Percentiles rank a stretch among this genome's conserved stretches.
Evolutionary conservation across 176 grass and related monocot genomes (phyloP).

Genomic region (Secale cereale): DNA sequence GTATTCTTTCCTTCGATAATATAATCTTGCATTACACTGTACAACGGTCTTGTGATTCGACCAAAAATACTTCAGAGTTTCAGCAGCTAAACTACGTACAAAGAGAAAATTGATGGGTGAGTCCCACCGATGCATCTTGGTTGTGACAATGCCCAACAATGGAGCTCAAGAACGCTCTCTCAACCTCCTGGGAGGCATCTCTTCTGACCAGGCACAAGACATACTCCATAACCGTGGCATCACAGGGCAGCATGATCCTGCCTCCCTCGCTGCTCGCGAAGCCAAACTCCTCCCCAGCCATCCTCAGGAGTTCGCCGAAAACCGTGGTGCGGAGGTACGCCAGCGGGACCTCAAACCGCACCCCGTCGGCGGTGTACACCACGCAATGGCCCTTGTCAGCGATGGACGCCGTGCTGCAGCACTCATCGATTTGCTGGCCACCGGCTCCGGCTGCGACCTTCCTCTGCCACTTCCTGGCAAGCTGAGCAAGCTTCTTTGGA

Average conservation of each 20-base stretch:
- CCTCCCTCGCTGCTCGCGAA: neutral
- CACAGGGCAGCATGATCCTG: slow-evolving; percentile 52
- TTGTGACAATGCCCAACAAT: slow-evolving; percentile 17
- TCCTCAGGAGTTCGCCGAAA: slow-evolving; percentile 27
- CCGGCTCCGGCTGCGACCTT: neutral
- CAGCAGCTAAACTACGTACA: neutral
- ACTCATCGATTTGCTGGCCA: neutral
- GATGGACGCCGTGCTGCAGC: neutral
- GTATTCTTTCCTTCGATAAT: too few relatives aligned
- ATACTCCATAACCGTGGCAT: slow-evolving; percentile 46
- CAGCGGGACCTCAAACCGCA: slow-evolving; percentile 32
- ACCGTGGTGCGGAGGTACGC: slow-evolving; percentile 4
- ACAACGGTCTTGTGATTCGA: neutral
- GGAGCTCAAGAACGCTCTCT: slow-evolving; percentile 45
- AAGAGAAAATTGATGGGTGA: neutral
- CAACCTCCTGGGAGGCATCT: slow-evolving; percentile 37
- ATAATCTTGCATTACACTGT: neutral
- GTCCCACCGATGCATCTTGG: neutral
- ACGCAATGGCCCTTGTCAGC: slow-evolving; percentile 9
- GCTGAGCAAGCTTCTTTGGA: slow-evolving; percentile 38
- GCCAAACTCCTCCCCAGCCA: slow-evolving; percentile 36
- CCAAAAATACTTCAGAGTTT: neutral
- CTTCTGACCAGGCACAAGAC: slow-evolving; percentile 34
- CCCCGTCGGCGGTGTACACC: slow-evolving; percentile 12
- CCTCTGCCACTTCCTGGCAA: slow-evolving; percentile 50